A percentile compares a stretch with the other conserved stretches of the same genome.
Conservation (phyloP, 2,329 filamentous ascomycete genomes). For the Coniochaeta prunicola region DNA sequence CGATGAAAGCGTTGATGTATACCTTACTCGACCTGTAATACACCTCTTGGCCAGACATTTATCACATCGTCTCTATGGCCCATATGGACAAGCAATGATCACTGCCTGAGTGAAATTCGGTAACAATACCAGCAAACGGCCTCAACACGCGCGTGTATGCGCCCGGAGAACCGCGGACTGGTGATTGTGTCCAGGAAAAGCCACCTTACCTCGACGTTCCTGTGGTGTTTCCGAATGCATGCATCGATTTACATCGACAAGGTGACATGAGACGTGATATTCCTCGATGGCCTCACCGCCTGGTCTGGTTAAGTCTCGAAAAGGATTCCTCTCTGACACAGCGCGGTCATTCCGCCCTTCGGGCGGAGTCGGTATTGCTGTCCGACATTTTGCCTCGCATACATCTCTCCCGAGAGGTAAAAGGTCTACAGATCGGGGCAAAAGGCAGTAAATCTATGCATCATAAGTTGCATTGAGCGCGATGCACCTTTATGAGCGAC, state of each 20-base stretch:
- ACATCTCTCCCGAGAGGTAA: not conserved
- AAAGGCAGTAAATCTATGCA: not conserved
- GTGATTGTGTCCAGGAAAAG: not conserved
- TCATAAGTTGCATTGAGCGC: not conserved
- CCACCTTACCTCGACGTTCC: not conserved
- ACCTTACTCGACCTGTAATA: no score
- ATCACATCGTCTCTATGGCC: no score
- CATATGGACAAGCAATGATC: no score
- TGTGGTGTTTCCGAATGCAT: not conserved
- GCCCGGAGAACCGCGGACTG: not conserved
- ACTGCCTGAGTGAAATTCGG: no score
- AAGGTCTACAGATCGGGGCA: not conserved
- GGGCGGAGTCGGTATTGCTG: no score
- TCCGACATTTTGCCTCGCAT: not conserved
- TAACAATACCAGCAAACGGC: no score
- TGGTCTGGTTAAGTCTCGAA: no score
- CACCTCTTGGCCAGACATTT: no score
- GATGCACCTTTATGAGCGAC: not conserved
- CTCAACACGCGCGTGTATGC: not conserved
- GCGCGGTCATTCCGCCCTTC: no score
- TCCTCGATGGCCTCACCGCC: not conserved
- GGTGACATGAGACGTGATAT: not conserved
- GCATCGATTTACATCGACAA: not conserved
- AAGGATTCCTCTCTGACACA: no score
- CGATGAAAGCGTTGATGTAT: not conserved